Conservation (phyloP, 116 monocot genomes). For the Cymodocea nodosa region DNA sequence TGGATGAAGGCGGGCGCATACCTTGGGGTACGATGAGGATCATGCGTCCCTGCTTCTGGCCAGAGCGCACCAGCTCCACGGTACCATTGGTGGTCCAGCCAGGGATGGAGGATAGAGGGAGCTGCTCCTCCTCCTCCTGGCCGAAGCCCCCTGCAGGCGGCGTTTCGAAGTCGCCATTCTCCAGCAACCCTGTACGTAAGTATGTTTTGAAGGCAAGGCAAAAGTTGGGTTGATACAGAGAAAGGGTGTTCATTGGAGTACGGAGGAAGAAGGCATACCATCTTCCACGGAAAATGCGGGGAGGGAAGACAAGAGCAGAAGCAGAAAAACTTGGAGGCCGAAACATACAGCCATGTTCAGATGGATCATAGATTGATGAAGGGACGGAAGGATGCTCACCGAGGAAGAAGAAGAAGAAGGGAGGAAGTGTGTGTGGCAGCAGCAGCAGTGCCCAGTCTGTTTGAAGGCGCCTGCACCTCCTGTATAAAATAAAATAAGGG, state of each 20-base stretch:
- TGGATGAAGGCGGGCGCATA: neutral
- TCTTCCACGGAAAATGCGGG: slow-evolving; percentile 1
- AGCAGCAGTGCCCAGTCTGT: no score
- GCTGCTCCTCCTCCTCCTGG: slow-evolving; percentile 4
- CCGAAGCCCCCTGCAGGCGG: slow-evolving; percentile 50
- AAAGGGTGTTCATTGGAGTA: neutral
- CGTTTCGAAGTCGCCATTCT: slow-evolving; percentile 80
- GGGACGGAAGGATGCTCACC: no score
- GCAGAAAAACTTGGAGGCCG: neutral
- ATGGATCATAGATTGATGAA: no score
- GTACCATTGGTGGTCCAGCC: slow-evolving; percentile 78
- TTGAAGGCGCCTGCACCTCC: no score
- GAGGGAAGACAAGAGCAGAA: neutral
- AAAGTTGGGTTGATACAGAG: no score
- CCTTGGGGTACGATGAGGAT: slow-evolving; percentile 94
- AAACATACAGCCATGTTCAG: neutral
- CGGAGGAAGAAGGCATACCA: neutral
- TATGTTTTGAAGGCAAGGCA: neutral
- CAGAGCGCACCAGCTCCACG: slow-evolving; percentile 71
- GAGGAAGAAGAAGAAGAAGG: no score
- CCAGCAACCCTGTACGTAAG: slow-evolving; percentile 38
- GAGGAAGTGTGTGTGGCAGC: no score
- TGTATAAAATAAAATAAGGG: no score
- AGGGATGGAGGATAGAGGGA: slow-evolving; percentile 26
- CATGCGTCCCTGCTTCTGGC: slow-evolving; percentile 92